Conservation (phyloP, 495 filamentous ascomycete species). For the Glarea lozoyensis region DNA sequence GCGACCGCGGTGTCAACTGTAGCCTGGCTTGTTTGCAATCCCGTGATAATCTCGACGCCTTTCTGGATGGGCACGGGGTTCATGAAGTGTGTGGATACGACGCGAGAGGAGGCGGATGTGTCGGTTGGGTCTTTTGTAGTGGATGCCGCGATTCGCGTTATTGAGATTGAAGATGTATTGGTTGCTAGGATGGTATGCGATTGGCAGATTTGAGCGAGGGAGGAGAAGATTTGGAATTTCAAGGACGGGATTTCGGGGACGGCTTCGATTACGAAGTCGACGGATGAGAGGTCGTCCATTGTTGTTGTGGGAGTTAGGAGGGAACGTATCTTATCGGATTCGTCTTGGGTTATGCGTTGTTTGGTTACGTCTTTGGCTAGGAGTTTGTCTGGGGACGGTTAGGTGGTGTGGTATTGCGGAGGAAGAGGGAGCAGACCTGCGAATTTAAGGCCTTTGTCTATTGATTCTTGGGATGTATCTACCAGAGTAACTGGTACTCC, state of each 20-base stretch:
- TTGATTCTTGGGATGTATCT: slow-evolving; percentile 74
- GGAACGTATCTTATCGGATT: slow-evolving; percentile 59
- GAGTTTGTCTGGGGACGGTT: slow-evolving; percentile 56
- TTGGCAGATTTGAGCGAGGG: slow-evolving; percentile 76
- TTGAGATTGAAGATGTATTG: slow-evolving; percentile 95
- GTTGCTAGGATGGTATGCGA: slow-evolving; percentile 87
- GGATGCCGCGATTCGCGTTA: slow-evolving; percentile 88
- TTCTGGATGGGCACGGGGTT: slow-evolving; percentile 97
- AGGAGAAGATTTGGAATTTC: slow-evolving; percentile 80
- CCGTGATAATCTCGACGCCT: slow-evolving; percentile 94
- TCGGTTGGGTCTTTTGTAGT: slow-evolving; percentile 69
- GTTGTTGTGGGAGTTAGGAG: slow-evolving; percentile 61
- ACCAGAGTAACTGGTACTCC: slow-evolving; percentile 78
- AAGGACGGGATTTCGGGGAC: slow-evolving; percentile 87
- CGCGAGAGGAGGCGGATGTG: slow-evolving; percentile 72
- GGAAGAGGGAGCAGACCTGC: slow-evolving; percentile 48
- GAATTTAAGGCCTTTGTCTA: slow-evolving; percentile 88
- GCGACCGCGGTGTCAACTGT: slow-evolving; percentile 78
- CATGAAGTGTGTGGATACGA: slow-evolving; percentile 98
- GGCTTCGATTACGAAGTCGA: slow-evolving; percentile 98
- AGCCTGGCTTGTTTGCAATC: slow-evolving; percentile 75
- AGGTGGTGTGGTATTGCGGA: neutral
- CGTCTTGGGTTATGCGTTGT: slow-evolving; percentile 65
- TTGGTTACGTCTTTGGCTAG: slow-evolving; percentile 89
- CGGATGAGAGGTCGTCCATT: slow-evolving; percentile 68